Percentiles rank a stretch among this genome's conserved stretches.
Conservation (phyloP, 345 rosid genomes). For the Aethionema arabicum region DNA sequence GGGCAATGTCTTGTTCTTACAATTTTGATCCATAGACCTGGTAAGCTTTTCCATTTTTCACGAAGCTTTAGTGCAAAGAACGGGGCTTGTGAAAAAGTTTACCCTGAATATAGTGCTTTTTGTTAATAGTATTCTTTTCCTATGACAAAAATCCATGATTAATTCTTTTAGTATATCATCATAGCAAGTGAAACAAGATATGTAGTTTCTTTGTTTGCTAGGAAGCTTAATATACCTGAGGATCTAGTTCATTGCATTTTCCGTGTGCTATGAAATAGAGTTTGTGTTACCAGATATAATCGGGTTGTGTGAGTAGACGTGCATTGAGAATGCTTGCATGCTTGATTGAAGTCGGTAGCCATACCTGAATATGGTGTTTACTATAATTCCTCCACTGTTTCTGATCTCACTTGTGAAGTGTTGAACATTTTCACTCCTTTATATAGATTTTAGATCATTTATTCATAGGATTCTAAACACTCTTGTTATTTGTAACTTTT, state of each 20-base stretch:
- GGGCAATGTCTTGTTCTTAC: conserved; percentile 96
- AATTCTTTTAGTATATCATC: conserved; percentile 4
- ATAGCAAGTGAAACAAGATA: conserved; percentile 10
- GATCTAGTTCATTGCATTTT: not conserved
- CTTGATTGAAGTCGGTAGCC: conserved; percentile 16
- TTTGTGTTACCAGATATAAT: not conserved
- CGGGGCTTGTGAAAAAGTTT: conserved; percentile 16
- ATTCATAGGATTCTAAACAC: not conserved
- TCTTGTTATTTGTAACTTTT: conserved; percentile 7
- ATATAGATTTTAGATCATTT: not conserved
- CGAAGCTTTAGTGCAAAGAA: conserved; percentile 1
- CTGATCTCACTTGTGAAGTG: not conserved
- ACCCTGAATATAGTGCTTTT: conserved; percentile 17
- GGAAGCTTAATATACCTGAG: conserved; percentile 8
- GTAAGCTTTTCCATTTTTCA: conserved; percentile 46
- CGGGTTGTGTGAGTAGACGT: conserved; percentile 11
- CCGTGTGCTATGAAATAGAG: conserved; percentile 10
- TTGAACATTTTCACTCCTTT: not conserved
- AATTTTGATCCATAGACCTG: conserved; percentile 68
- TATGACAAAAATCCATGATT: not conserved
- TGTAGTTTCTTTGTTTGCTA: conserved; percentile 20
- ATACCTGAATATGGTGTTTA: conserved; percentile 9
- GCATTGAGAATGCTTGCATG: conserved; percentile 12
- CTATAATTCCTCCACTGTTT: conserved; percentile 6
- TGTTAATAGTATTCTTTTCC: not conserved